A percentile compares a stretch with the other conserved stretches of the same genome.
phyloP scores from a whole-genome alignment of 1,284 basidiomycete species.

The Xerocomus amazonicus region DNA sequence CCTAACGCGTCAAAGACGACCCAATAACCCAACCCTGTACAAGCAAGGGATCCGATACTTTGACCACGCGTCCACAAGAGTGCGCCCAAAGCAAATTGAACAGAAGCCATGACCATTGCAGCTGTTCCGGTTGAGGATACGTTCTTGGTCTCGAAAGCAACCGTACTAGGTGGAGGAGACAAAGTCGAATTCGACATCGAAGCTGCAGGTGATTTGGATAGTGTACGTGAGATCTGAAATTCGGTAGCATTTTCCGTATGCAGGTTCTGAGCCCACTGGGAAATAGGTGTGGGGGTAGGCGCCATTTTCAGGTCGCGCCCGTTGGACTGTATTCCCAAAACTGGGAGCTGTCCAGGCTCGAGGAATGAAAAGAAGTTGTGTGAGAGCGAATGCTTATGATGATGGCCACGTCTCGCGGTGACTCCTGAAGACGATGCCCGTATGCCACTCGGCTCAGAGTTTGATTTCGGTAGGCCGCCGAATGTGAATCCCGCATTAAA shows the following conservation, averaged over 20 bases:
- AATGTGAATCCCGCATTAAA: conserved; percentile 28
- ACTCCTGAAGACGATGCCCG: conserved; percentile 6
- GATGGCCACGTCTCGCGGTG: conserved; percentile 64
- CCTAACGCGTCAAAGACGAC: conserved; percentile 93
- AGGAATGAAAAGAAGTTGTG: conserved; percentile 92
- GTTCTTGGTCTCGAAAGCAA: not conserved
- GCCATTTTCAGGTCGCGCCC: conserved; percentile 9
- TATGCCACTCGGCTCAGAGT: conserved; percentile 22
- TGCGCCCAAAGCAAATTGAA: conserved; percentile 61
- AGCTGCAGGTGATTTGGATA: conserved; percentile 23
- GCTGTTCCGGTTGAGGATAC: conserved; percentile 20
- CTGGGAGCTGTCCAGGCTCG: conserved; percentile 47
- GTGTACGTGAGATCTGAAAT: conserved; percentile 17
- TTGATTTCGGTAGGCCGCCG: conserved; percentile 29
- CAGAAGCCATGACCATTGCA: conserved; percentile 31
- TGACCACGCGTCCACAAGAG: conserved; percentile 91
- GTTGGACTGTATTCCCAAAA: conserved; percentile 3
- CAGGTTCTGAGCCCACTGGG: conserved; percentile 21
- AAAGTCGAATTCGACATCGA: conserved; percentile 10
- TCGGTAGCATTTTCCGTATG: conserved; percentile 1
- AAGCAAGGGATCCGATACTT: conserved; percentile 79
- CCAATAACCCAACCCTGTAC: conserved; percentile 92
- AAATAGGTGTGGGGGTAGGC: conserved; percentile 25
- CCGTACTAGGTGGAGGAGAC: not conserved
- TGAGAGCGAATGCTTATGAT: conserved; percentile 91